Evolutionary conservation across 1,284 basidiomycete genomes (phyloP).

Genomic region (Xerocomus cyaneibrunnescens): DNA sequence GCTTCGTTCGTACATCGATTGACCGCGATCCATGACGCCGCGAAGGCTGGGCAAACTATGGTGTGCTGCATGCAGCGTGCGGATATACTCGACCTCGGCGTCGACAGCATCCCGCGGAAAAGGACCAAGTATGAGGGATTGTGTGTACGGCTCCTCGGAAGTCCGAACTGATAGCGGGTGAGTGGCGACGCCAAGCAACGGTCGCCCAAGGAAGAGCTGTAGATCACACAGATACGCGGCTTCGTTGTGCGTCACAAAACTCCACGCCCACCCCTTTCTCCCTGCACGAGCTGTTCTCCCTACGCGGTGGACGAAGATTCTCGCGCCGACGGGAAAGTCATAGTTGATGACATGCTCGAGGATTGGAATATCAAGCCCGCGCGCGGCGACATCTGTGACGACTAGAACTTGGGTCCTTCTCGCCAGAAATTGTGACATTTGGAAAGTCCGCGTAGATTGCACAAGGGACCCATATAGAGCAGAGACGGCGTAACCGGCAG

Average conservation of each 20-base stretch:
- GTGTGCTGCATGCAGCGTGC: constrained; percentile 64
- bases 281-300: constrained; percentile 97
- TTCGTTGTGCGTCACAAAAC: constrained; percentile 84
- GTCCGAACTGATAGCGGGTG: constrained; percentile 33
- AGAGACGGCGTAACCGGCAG: constrained; percentile 92
- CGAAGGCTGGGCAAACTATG: constrained; percentile 72
- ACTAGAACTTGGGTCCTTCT: constrained; percentile 85
- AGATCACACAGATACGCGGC: constrained; percentile 91
- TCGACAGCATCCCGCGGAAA: constrained; percentile 82
- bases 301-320: constrained; percentile 96
- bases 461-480: constrained; percentile 97
- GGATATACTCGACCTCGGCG: constrained; percentile 83
- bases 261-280: constrained; percentile 94
- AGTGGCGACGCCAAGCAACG: constrained; percentile 54
- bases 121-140: constrained; percentile 77
- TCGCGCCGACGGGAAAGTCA: constrained; percentile 92
- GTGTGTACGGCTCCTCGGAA: constrained; percentile 62
- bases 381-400: constrained; percentile 97
- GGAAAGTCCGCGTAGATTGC: constrained; percentile 87
- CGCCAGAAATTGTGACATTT: constrained; percentile 91
- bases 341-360: constrained; percentile 97
- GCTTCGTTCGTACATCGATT: constrained; percentile 92
- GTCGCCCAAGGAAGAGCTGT: constrained; percentile 91
- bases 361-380: constrained; percentile 94
- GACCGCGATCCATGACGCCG: constrained; percentile 89